These are phyloP conservation scores for Leucocoprinus leucothites DNA, from an alignment of 768 basidiomycete genomes.

Conservation along the genomic window DNA sequence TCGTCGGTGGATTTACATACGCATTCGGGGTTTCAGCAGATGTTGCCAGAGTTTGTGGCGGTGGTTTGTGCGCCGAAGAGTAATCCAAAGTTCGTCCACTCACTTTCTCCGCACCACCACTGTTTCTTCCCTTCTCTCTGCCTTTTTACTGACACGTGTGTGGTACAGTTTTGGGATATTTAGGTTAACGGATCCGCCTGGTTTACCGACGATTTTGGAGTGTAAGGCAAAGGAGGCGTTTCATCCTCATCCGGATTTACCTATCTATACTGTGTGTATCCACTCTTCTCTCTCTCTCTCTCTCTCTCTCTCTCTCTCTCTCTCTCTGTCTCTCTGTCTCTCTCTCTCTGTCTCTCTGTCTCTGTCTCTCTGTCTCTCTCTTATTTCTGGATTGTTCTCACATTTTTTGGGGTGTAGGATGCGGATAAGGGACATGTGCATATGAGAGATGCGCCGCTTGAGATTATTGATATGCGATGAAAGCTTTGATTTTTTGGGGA, in stretches of 20 bases:
- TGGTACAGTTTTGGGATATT: conserved; percentile 76
- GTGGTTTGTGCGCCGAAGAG: conserved; percentile 87
- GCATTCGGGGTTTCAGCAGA: conserved; percentile 83
- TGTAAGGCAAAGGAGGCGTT: conserved; percentile 76
- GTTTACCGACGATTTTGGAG: conserved; percentile 64
- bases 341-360: too few relatives aligned
- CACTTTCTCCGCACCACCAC: background rate
- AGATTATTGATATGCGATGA: conserved; percentile 78
- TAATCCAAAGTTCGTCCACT: conserved; percentile 58
- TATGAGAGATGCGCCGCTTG: conserved; percentile 66
- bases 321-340: too few relatives aligned
- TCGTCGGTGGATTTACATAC: conserved; percentile 93
- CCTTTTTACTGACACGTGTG: background rate
- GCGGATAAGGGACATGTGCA: conserved; percentile 83
- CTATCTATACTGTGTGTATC: conserved; percentile 78
- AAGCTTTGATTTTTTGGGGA: too few relatives aligned
- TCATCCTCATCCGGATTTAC: conserved; percentile 80
- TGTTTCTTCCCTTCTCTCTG: background rate
- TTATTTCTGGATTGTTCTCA: background rate
- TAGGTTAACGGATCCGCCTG: conserved; percentile 78
- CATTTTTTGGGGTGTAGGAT: conserved; percentile 43
- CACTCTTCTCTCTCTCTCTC: too few relatives aligned
- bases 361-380: too few relatives aligned
- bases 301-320: too few relatives aligned
- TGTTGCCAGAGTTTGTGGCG: conserved; percentile 90